phyloP scores from a whole-genome alignment of 2,329 filamentous ascomycete genomes.

The Diplocarpon rosae region DNA sequence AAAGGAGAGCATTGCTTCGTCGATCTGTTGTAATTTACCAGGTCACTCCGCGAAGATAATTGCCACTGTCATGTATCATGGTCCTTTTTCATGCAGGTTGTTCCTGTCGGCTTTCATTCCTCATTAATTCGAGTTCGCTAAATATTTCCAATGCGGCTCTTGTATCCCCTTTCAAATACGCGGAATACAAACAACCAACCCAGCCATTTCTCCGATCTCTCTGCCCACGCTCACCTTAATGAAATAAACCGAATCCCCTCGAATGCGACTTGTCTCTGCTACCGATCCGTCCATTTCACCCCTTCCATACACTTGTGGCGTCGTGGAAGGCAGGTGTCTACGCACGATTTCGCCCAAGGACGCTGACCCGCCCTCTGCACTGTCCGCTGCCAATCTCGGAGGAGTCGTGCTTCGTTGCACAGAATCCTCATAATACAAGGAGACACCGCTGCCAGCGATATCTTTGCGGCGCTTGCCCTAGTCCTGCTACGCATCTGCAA shows the following conservation, averaged over 20 bases:
- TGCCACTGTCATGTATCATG: neutral
- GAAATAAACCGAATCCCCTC: neutral
- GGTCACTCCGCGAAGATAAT: too few relatives aligned
- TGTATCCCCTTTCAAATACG: neutral
- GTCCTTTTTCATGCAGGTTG: neutral
- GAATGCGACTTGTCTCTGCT: neutral
- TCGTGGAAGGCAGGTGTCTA: too few relatives aligned
- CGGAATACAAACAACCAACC: conserved; percentile 1
- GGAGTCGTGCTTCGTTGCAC: conserved; percentile 6
- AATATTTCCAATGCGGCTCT: conserved; percentile 1
- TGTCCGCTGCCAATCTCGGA: conserved; percentile 3
- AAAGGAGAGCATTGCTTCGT: too few relatives aligned
- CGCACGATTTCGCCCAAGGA: too few relatives aligned
- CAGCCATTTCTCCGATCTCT: neutral
- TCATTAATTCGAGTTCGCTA: neutral
- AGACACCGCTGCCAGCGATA: conserved; percentile 1
- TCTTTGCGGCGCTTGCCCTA: neutral
- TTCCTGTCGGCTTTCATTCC: neutral
- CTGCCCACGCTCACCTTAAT: neutral
- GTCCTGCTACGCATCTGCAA: conserved; percentile 1
- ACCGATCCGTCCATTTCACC: neutral
- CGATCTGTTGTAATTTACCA: too few relatives aligned
- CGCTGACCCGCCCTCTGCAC: neutral
- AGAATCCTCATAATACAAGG: neutral
- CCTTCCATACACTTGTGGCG: conserved; percentile 2